Evolutionary conservation across 2,329 filamentous ascomycete species (phyloP), one percentile per base, ranked within the genome.

Genomic region (Phoma sp.): DNA sequence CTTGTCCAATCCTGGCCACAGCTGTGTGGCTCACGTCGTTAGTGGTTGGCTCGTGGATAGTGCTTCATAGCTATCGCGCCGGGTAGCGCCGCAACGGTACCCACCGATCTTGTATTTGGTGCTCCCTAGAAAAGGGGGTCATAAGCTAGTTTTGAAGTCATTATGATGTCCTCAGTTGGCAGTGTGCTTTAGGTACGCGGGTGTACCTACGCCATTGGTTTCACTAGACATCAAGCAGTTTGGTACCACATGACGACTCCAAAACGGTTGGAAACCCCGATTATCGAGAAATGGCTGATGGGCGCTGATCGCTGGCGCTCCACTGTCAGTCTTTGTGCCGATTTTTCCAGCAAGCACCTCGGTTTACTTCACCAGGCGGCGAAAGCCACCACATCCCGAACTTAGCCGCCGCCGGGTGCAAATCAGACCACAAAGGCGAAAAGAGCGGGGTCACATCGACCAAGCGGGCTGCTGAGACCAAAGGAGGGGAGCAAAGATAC

Each of bases 401-500:
- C 32, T 23, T 38, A 45, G 37, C 52, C 28, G 45, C 48, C 30
- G 23, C 33, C 34, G 40, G 30, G 37, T 36, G 47, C 34, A 26
- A 49, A 39, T 17, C 52, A 43, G 39, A 25, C 18, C 34, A 18
- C 32, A 42, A 11, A 40, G 25, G 14, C 10, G n/a, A 51, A 23
- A 40, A 17, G 28, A 37, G 46, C 52, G 37, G 47, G 36, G 30
- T 54, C 32, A 29, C 37, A 21, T 39, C 33, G 17, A 32, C 14
- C 34, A 43, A 45, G 43, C 40, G 25, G n/a, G 53, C 25, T 30
- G 32, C 30, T 32, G 42, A 29, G 37, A 56, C 42, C 17, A 46
- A 51, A 56, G 47, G 23, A 20, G 52, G 60, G 59, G 62, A 53
- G 58, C 52, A 61, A 58, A 47, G 45, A 50, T 53, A 49, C 50